Conservation (phyloP, 2,329 filamentous ascomycete species). For the Coleophoma crateriformis region DNA sequence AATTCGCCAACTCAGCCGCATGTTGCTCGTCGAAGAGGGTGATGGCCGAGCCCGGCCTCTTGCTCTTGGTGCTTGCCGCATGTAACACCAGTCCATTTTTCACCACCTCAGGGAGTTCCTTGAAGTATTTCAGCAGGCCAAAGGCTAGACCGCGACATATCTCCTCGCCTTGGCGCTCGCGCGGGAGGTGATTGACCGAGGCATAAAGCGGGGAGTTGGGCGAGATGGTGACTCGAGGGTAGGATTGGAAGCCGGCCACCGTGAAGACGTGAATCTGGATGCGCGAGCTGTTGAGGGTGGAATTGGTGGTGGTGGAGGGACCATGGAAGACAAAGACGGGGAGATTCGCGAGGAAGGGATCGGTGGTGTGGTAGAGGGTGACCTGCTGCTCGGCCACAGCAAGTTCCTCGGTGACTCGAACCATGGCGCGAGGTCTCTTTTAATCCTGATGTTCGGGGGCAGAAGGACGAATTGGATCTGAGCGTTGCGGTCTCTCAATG, state of each 20-base stretch:
- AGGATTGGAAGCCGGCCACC: conserved; percentile 82
- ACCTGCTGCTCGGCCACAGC: conserved; percentile 74
- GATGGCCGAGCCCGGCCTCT: conserved; percentile 54
- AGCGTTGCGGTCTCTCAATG: conserved; percentile 17
- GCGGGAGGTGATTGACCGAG: conserved; percentile 83
- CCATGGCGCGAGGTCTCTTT: conserved; percentile 54
- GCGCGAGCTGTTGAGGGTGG: conserved; percentile 81
- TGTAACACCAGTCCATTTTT: conserved; percentile 62
- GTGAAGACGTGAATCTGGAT: conserved; percentile 93
- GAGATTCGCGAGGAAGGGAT: conserved; percentile 75
- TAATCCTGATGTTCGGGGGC: not conserved
- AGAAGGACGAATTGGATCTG: conserved; percentile 2
- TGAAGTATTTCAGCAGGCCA: conserved; percentile 89
- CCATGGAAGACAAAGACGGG: conserved; percentile 90
- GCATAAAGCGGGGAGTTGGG: conserved; percentile 88
- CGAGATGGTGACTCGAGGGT: conserved; percentile 85
- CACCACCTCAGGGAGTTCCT: conserved; percentile 72
- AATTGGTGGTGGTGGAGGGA: conserved; percentile 82
- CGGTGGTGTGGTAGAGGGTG: conserved; percentile 82
- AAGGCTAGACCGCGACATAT: conserved; percentile 87
- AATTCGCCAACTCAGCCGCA: conserved; percentile 82
- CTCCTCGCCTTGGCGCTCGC: conserved; percentile 94
- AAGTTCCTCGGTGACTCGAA: conserved; percentile 73
- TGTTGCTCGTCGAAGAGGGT: conserved; percentile 83
- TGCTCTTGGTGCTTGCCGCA: conserved; percentile 34